These are phyloP conservation scores for Phytopythium cucurbitacearum DNA, from an alignment of 352 stramenopile species.

Conservation along the genomic window DNA sequence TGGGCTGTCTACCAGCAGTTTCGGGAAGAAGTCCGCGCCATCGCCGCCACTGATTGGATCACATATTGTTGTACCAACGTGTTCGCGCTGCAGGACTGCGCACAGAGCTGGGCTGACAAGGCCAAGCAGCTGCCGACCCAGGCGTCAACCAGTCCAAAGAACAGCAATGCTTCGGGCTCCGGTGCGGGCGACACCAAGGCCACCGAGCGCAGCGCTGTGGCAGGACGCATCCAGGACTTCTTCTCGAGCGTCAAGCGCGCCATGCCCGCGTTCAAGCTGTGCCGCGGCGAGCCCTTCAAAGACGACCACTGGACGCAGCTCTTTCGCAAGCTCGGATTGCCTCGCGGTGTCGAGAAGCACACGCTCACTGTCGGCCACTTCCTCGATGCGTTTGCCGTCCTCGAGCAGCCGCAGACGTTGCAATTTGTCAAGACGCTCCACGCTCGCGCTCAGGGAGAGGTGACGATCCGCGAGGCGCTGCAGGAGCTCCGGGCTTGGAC, in stretches of 20 bases:
- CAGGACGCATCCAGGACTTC: constrained; percentile 79
- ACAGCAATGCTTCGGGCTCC: background rate
- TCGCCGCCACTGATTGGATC: constrained; percentile 91
- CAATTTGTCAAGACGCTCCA: constrained; percentile 94
- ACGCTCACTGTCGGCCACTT: constrained; percentile 92
- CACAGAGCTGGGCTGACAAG: constrained; percentile 84
- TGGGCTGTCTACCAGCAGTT: constrained; percentile 91
- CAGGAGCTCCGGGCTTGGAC: constrained; percentile 92
- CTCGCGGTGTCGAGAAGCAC: constrained; percentile 79
- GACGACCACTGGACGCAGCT: constrained; percentile 95
- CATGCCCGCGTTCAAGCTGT: constrained; percentile 93
- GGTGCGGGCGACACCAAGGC: constrained; percentile 2
- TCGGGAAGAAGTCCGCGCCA: constrained; percentile 55
- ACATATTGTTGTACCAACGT: constrained; percentile 89
- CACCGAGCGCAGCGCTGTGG: constrained; percentile 52
- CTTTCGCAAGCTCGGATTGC: constrained; percentile 90
- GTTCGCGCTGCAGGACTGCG: constrained; percentile 91
- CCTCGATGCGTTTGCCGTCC: constrained; percentile 57
- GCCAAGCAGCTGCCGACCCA: constrained; percentile 49
- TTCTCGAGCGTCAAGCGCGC: constrained; percentile 81
- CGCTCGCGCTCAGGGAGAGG: constrained; percentile 87
- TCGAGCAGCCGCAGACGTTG: constrained; percentile 81
- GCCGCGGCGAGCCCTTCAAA: constrained; percentile 93
- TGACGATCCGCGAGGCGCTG: constrained; percentile 94
- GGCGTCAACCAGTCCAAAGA: constrained; percentile 1